Base-by-base conservation (phyloP, 2,329 filamentous ascomycete genomes). In the Neofusicoccum ribis region DNA sequence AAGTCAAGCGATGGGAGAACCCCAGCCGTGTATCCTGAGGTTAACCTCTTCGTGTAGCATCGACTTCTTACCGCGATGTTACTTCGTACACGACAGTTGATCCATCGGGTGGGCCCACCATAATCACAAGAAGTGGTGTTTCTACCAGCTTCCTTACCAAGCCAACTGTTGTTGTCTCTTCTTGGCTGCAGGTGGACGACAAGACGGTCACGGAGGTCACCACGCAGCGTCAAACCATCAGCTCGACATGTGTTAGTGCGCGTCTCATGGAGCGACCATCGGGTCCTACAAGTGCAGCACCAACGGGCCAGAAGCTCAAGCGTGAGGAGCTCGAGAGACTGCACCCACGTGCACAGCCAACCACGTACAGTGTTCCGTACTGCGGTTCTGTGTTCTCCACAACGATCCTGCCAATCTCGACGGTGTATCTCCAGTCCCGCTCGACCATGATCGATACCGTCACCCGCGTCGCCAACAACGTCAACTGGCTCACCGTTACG, bases 351-450 rank as follows among this genome's bases (percentile, higher is more conserved):
- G 54, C 46, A 6, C 44, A 58, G 47, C 36, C 37, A 3, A 65
- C 63, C 2, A 46, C 43, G 9, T 65, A 17, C 46, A 44, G 20
- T 23, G 37, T 65, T 31, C 54, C 54, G 1, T 65, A 52, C 37
- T 65, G 63, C 17, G 63, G 54, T 9, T 46, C 54, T 7, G 49
- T 44, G 3, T 43, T 59, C 46, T 65, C 63, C 2, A 65, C 54
- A 1, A 52, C 63, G 1, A 52, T 65, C 11, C 17, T 65, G 37
- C 63, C 54, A 7, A 46, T 37, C 12, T 50, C 46, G 8, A 65
- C 63, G 4, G 39, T 46, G 17, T 52, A 52, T 4, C 44, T 60
- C 5, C 39, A 51, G 23, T 47, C 52, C 15, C 31, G 37, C 15
- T 60, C 63, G 3, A 61, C 54, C 6, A 23, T 61, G 37, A 27